Conservation (phyloP, 2,329 filamentous ascomycete genomes). For the Ophiostoma fasciatum region DNA sequence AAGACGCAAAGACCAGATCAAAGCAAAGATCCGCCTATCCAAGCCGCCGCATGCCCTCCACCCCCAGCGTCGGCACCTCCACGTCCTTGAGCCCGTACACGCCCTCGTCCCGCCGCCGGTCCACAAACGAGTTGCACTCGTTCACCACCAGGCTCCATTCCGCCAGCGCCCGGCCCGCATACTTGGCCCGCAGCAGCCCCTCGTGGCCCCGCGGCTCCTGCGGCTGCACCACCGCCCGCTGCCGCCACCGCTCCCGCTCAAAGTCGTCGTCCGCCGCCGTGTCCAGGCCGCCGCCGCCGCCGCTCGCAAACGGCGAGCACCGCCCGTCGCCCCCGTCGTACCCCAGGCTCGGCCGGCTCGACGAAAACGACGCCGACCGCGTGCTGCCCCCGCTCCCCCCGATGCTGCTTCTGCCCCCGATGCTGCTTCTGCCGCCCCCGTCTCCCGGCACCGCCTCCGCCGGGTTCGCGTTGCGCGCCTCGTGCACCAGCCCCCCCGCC, state of each 20-base stretch:
- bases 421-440: constrained; percentile 6
- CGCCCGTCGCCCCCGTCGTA: not conserved
- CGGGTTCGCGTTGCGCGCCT: constrained; percentile 33
- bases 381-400: too few relatives aligned
- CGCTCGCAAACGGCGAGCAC: not conserved
- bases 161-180: constrained; percentile 58
- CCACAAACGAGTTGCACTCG: constrained; percentile 71
- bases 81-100: constrained; percentile 50
- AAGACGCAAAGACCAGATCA: not conserved
- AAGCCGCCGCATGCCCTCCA: constrained; percentile 38
- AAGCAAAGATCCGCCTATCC: not conserved
- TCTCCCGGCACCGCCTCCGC: constrained; percentile 5
- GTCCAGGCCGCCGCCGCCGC: not conserved
- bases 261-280: constrained; percentile 3
- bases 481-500: constrained; percentile 31
- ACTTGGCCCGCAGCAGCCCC: constrained; percentile 34
- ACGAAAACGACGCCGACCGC: too few relatives aligned
- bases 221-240: constrained; percentile 23
- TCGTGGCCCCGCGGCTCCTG: constrained; percentile 28
- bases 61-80: constrained; percentile 50
- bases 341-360: constrained; percentile 1
- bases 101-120: constrained; percentile 60
- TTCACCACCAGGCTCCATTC: constrained; percentile 64
- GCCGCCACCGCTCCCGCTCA: constrained; percentile 11
- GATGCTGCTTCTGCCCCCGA: constrained; percentile 8